These are phyloP conservation scores for Calcarisporium arbuscula DNA, from an alignment of 2,329 filamentous ascomycete genomes.

Conservation along the genomic window DNA sequence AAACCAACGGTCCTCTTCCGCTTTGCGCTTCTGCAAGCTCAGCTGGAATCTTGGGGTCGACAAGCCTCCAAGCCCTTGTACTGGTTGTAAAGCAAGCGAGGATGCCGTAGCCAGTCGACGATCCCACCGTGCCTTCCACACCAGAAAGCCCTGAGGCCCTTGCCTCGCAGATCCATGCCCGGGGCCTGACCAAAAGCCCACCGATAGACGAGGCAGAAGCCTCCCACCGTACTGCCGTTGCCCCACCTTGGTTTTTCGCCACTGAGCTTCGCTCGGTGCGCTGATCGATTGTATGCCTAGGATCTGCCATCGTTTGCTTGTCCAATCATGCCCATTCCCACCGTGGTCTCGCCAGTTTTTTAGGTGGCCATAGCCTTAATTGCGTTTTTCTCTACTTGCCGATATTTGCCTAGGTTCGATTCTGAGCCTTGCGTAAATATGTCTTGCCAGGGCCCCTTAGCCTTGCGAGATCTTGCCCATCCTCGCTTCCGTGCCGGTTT, in stretches of 20 bases:
- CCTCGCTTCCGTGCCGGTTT: conserved; percentile 91
- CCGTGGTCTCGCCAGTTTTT: conserved; percentile 76
- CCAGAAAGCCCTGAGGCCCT: conserved; percentile 76
- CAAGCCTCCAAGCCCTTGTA: conserved; percentile 90
- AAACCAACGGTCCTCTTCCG: conserved; percentile 94
- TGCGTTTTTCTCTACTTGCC: conserved; percentile 92
- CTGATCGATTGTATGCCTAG: conserved; percentile 83
- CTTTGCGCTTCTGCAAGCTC: conserved; percentile 89
- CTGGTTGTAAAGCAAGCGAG: conserved; percentile 86
- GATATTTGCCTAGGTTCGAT: conserved; percentile 86
- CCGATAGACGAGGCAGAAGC: conserved; percentile 73
- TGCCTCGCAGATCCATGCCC: conserved; percentile 65
- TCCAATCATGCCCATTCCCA: conserved; percentile 93
- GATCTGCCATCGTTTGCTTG: conserved; percentile 83
- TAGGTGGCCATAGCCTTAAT: conserved; percentile 88
- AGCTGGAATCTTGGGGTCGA: conserved; percentile 85
- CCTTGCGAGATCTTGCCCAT: conserved; percentile 81
- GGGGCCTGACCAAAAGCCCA: conserved; percentile 66
- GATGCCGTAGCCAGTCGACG: conserved; percentile 67
- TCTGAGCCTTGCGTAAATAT: conserved; percentile 90
- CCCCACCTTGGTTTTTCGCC: conserved; percentile 98
- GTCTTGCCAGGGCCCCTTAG: conserved; percentile 98
- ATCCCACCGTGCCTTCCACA: conserved; percentile 64
- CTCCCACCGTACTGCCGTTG: conserved; percentile 56
- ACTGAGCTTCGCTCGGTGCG: conserved; percentile 88